Evolutionary conservation across 129 eudicot genomes (phyloP), one percentile per base, ranked within the genome.

Genomic region (Artemisia annua): DNA sequence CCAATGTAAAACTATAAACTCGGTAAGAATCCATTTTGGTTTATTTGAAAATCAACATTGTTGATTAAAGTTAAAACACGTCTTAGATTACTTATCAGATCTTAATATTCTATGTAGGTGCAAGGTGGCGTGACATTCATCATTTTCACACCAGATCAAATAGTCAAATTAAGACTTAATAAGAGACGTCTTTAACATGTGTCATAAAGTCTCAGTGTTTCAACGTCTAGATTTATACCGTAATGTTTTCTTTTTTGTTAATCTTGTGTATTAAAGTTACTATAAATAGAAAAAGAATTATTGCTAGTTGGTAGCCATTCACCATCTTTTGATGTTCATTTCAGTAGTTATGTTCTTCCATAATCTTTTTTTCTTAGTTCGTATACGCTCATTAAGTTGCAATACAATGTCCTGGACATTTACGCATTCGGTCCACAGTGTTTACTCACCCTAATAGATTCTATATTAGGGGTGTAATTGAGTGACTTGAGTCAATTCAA

Each of bases 111-210:
- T 50, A 32, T 59, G 70, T 62, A 69, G 75, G 64, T 77, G 49
- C 53, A 60, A 75, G 50, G 78, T 63, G 71, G 78, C 11, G 26
- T 49, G 63, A 32, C 70, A 24, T 4, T 70, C 13, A 6, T 32
- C 54, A 48, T 60, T 20, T 72, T 17, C 48, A 26, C 18, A 66
- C 16, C 71, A 20, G 49, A 16, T 72, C 62, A 48, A 58, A 18
- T 72, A 22, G 69, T 48, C 60, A 61, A 15, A 58, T 69, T 59
- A 39, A 68, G 13, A 60, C 70, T 39, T 39, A 44, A 69, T 69
- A 69, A 77, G 69, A 72, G 77, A 60, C 69, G 46, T n/a, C 6
- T 72, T 63, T 39, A 48, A 58, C 3, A 58, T 46, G 48, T 28
- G 58, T 58, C 67, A 8, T 59, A 59, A 72, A 19, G 53, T 60